These are phyloP conservation scores for Venturia asperata DNA, from an alignment of 2,329 filamentous ascomycete genomes.

Conservation along the genomic window DNA sequence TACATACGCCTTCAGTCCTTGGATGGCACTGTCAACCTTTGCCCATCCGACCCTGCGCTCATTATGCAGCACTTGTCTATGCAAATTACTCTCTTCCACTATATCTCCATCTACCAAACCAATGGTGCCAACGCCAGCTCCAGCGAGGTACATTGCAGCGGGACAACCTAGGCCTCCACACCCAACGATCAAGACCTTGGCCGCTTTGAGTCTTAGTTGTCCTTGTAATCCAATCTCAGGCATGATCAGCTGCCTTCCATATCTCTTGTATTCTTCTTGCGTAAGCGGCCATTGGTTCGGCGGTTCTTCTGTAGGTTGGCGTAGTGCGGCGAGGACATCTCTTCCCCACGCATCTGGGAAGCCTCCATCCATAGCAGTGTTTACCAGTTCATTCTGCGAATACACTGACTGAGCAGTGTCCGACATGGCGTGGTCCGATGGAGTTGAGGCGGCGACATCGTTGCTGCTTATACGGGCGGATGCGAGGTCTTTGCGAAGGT, in stretches of 20 bases:
- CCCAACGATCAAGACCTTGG: constrained; percentile 73
- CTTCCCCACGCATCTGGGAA: constrained; percentile 38
- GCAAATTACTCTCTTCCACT: constrained; percentile 85
- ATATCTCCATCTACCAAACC: constrained; percentile 81
- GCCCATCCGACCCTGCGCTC: constrained; percentile 61
- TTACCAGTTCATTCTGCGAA: constrained; percentile 25
- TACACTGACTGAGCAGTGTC: constrained; percentile 21
- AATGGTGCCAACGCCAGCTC: constrained; percentile 75
- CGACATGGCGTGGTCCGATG: constrained; percentile 19
- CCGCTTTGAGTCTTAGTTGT: constrained; percentile 63
- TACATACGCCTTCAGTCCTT: constrained; percentile 39
- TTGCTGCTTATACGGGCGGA: constrained; percentile 20
- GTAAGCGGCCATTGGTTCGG: constrained; percentile 56
- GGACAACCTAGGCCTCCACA: constrained; percentile 88
- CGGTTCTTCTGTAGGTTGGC: constrained; percentile 23
- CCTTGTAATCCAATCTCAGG: constrained; percentile 71
- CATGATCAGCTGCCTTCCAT: constrained; percentile 86
- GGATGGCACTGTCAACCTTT: constrained; percentile 68
- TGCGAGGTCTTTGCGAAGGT: constrained; percentile 11
- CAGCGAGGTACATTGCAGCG: constrained; percentile 85
- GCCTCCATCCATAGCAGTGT: constrained; percentile 35
- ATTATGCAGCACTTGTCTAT: constrained; percentile 80
- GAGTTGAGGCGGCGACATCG: constrained; percentile 20
- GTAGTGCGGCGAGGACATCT: constrained; percentile 35
- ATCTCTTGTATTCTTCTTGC: constrained; percentile 71